Percentiles rank a stretch among this genome's conserved stretches.
Conservation (phyloP, 768 basidiomycete species). For the Serendipita sp. region DNA sequence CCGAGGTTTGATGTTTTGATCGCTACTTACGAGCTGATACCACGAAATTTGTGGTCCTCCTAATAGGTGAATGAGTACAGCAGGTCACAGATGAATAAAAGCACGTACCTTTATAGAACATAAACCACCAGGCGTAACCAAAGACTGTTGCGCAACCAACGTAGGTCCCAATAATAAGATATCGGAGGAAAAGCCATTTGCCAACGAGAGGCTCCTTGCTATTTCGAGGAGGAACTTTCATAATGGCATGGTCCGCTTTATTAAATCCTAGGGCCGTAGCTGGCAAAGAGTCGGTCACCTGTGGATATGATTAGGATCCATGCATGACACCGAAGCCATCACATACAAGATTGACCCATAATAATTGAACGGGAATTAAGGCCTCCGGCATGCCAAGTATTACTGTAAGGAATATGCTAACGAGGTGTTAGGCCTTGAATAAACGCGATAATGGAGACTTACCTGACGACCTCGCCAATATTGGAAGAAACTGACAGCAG, state of each 20-base stretch:
- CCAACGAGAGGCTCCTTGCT: slow-evolving; percentile 83
- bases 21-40: slow-evolving; percentile 75
- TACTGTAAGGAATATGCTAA: slow-evolving; percentile 88
- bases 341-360: slow-evolving; percentile 77
- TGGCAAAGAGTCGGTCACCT: slow-evolving; percentile 85
- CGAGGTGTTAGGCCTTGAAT: background rate
- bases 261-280: slow-evolving; percentile 98
- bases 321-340: no score
- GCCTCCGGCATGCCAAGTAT: slow-evolving; percentile 99
- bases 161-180: slow-evolving; percentile 84
- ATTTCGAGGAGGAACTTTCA: slow-evolving; percentile 84
- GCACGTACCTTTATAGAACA: slow-evolving; percentile 50
- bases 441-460: slow-evolving; percentile 1
- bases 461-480: slow-evolving; percentile 18
- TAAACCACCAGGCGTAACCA: slow-evolving; percentile 99
- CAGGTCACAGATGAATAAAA: no score
- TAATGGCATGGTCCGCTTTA: slow-evolving; percentile 90
- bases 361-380: slow-evolving; percentile 89
- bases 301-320: no score
- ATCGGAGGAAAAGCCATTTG: slow-evolving; percentile 91
- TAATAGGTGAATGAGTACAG: no score
- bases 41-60: slow-evolving; percentile 82
- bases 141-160: slow-evolving; percentile 92
- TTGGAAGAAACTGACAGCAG: slow-evolving; percentile 15
- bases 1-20: background rate